These are phyloP conservation scores for Cornus florida DNA, from an alignment of 148 eudicot genomes.

Conservation along the genomic window DNA sequence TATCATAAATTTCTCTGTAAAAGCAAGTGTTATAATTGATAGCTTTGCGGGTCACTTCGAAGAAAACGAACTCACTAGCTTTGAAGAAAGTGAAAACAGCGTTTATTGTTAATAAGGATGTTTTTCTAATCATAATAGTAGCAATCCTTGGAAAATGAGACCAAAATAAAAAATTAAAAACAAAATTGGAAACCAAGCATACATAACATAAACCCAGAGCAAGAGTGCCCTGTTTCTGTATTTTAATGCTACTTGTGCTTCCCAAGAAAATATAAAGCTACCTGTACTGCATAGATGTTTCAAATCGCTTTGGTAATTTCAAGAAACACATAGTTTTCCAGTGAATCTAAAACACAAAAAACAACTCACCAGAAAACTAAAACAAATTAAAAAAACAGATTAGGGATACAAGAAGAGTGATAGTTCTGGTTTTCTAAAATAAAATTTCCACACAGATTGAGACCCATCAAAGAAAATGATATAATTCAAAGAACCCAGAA, in stretches of 20 bases:
- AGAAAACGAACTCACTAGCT: not conserved
- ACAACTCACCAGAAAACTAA: not conserved
- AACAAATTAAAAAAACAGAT: not conserved
- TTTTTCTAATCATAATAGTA: not conserved
- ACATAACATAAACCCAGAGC: constrained; percentile 2
- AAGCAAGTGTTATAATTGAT: not conserved
- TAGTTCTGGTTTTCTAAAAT: not conserved
- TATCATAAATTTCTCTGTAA: not conserved
- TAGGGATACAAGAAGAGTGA: not conserved
- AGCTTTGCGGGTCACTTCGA: not conserved
- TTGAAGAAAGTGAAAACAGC: not conserved
- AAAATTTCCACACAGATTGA: too few relatives aligned
- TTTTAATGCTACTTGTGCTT: not conserved
- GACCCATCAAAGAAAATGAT: too few relatives aligned
- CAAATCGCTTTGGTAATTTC: not conserved
- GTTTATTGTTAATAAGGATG: not conserved
- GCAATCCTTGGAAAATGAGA: not conserved
- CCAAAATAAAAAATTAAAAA: not conserved
- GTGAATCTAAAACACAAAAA: not conserved
- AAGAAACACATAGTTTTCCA: not conserved
- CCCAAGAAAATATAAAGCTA: not conserved
- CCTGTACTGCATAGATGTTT: not conserved
- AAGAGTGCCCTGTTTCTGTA: constrained; percentile 5
- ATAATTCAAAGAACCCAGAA: too few relatives aligned
- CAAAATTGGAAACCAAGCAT: not conserved